phyloP scores from a whole-genome alignment of 495 filamentous ascomycete genomes.

The Penicillium nucicola region DNA sequence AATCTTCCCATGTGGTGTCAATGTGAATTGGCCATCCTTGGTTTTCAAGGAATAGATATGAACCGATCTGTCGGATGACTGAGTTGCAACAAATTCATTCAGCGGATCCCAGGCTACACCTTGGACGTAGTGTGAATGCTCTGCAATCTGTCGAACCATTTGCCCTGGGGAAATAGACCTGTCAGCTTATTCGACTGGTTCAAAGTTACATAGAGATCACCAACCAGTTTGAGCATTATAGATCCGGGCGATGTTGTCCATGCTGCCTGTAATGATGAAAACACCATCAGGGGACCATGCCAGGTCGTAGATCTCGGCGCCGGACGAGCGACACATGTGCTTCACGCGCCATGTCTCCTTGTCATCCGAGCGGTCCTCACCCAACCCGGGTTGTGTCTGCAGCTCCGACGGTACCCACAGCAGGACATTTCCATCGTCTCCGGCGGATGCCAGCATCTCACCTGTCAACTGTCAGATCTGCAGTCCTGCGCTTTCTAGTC shows the following conservation, averaged over 20 bases:
- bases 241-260: slow-evolving; percentile 97
- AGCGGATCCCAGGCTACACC: slow-evolving; percentile 98
- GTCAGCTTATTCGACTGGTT: slow-evolving; percentile 3
- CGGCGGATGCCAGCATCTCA: slow-evolving; percentile 89
- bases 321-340: slow-evolving; percentile 92
- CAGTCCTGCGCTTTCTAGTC: neutral
- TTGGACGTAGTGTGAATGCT: slow-evolving; percentile 99
- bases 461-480: slow-evolving; percentile 50
- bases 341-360: slow-evolving; percentile 97
- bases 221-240: slow-evolving; percentile 92
- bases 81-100: slow-evolving; percentile 97
- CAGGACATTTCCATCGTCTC: slow-evolving; percentile 95
- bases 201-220: slow-evolving; percentile 13
- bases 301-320: slow-evolving; percentile 94
- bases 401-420: slow-evolving; percentile 90
- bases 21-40: slow-evolving; percentile 91
- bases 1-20: slow-evolving; percentile 72
- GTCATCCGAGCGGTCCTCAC: slow-evolving; percentile 82
- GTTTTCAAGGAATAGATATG: slow-evolving; percentile 96
- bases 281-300: slow-evolving; percentile 96
- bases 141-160: slow-evolving; percentile 93
- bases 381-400: slow-evolving; percentile 61
- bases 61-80: slow-evolving; percentile 95
- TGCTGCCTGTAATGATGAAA: slow-evolving; percentile 97
- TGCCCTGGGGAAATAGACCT: slow-evolving; percentile 53